Percentiles rank a stretch among this genome's conserved stretches.
Conservation (phyloP, 2,329 filamentous ascomycete genomes). For the Dactylellina haptotyla region DNA sequence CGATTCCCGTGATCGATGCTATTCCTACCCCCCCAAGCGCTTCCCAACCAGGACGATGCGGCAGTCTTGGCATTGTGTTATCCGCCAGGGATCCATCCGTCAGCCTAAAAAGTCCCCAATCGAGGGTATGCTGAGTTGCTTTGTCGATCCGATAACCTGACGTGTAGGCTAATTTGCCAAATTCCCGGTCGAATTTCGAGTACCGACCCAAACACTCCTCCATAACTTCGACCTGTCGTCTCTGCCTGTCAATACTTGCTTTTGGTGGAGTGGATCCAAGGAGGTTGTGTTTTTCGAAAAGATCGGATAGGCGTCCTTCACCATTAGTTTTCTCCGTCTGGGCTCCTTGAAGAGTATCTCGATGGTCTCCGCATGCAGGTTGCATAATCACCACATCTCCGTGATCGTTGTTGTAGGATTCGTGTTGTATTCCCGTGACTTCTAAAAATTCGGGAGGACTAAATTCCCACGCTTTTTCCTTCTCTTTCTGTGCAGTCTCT, state of each 20-base stretch:
- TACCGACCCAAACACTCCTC: neutral
- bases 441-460: constrained; percentile 2
- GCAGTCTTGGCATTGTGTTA: neutral
- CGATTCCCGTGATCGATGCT: constrained; percentile 12
- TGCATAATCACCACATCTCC: constrained; percentile 6
- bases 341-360: neutral
- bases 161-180: constrained; percentile 6
- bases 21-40: neutral
- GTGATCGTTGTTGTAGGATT: neutral
- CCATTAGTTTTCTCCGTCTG: neutral
- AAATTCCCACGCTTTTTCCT: neutral
- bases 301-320: neutral
- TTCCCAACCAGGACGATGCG: neutral
- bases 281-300: constrained; percentile 8
- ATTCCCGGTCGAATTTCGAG: constrained; percentile 6
- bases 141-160: constrained; percentile 23
- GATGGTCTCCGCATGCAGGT: constrained; percentile 13
- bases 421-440: neutral
- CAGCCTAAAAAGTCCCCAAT: constrained; percentile 25
- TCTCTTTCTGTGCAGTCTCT: neutral
- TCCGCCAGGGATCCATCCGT: neutral
- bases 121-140: neutral
- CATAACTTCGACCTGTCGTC: neutral
- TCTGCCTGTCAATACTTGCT: neutral
- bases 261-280: neutral